Conservation (phyloP, 2,329 filamentous ascomycete species). For the Magnaporthiopsis incrustans region DNA sequence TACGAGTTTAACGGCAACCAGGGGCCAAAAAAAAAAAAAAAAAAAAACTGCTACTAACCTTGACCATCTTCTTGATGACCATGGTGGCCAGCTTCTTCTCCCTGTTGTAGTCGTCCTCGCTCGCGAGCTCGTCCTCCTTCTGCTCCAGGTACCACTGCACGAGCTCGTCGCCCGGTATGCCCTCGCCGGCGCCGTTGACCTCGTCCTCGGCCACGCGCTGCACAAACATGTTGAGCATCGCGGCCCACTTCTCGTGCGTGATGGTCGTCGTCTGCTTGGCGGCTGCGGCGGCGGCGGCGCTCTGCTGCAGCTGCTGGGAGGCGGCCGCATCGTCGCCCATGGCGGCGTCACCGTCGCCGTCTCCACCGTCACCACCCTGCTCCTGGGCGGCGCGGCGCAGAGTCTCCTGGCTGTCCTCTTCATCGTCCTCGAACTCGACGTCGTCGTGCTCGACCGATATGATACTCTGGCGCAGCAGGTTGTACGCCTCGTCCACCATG, state of each 20-base stretch:
- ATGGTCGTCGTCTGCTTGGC: constrained; percentile 67
- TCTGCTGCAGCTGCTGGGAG: constrained; percentile 14
- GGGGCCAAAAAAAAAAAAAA: constrained; percentile 6
- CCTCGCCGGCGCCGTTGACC: constrained; percentile 60
- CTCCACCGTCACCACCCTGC: constrained; percentile 35
- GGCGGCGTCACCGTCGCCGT: constrained; percentile 37
- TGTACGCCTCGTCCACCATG: constrained; percentile 88
- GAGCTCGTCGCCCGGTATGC: constrained; percentile 75
- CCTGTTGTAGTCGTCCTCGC: constrained; percentile 69
- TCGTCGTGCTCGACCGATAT: constrained; percentile 98
- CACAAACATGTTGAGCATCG: constrained; percentile 81
- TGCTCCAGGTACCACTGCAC: constrained; percentile 88
- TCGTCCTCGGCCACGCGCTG: constrained; percentile 80
- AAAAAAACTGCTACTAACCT: constrained; percentile 48
- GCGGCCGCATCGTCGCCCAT: constrained; percentile 31
- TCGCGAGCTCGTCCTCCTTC: constrained; percentile 73
- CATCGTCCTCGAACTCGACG: constrained; percentile 79
- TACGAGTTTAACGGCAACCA: neutral
- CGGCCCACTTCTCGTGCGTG: constrained; percentile 90
- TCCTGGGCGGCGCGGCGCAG: constrained; percentile 11
- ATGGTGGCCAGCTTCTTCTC: constrained; percentile 70
- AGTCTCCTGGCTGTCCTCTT: constrained; percentile 16
- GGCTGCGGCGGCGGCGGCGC: constrained; percentile 8
- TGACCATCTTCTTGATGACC: constrained; percentile 93
- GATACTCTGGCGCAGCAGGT: constrained; percentile 86